Base-by-base conservation (phyloP, 805 yeast species). In the Clavispora phyllophila region DNA sequence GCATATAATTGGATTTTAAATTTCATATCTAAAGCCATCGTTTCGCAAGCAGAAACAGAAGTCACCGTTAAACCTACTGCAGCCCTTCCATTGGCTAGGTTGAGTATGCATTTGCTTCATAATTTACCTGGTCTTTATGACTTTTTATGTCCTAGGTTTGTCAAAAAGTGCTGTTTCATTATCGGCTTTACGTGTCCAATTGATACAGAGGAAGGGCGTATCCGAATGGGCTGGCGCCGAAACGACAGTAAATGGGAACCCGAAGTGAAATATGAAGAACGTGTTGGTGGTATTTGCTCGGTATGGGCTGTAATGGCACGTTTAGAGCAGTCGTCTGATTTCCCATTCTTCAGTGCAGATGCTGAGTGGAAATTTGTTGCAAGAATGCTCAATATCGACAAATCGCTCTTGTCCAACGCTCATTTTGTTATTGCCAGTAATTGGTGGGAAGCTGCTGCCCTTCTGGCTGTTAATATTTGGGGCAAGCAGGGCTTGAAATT, bases 31-130 rank as follows among this genome's bases (percentile, higher is more conserved):
- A 93, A 93, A 57, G 85, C 91, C 3, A 66, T 90, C 1, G 87
- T 93, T 1, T 79, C 84, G 22, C 99, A 93, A 64, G 91, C 97
- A 1, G 98, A 90, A 62, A 79, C 95, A 1, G 99, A 93, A 62
- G 90, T 88, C 8, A 73, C 84, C 13, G 95, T 86, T 0, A 78
- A 82, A 44, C 82, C 95, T 2, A 76, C 78, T 34, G 79, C 89
- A 3, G 86, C 96, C 0, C 55, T 85, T 8, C 95, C 99, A 0
- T 65, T 93, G 36, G 96, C 87, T 0, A 75, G 74, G 53, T 62
- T 91, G 26, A 68, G 91, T 0, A 56, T 77, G 14, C 68, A 71
- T 25, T 57, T 89, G 32, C 56, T 88, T 53, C 57, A 73, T 7
- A 33, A 58, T 20, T 69, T 67, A 37, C 74, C 76, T 1, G 80